Conservation (phyloP, 768 basidiomycete species). For the Suillus bovinus region DNA sequence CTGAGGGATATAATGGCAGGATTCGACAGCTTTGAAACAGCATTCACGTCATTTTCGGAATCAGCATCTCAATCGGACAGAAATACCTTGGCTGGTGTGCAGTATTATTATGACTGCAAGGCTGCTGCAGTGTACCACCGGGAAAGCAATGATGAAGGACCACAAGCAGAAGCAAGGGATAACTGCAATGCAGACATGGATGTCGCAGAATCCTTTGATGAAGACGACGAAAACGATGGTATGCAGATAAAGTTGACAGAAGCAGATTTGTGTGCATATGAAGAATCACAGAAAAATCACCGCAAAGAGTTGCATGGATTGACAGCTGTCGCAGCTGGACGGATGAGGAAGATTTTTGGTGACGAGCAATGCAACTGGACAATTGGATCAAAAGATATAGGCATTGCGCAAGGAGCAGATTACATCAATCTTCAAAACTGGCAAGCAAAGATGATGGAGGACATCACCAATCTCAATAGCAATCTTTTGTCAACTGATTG, state of each 20-base stretch:
- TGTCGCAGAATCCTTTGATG: too few relatives aligned
- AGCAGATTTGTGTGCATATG: not conserved
- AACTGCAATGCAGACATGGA: too few relatives aligned
- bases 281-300: not conserved
- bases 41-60: constrained; percentile 21
- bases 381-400: too few relatives aligned
- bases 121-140: not conserved
- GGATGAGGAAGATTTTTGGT: not conserved
- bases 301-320: not conserved
- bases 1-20: constrained; percentile 28
- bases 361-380: too few relatives aligned
- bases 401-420: too few relatives aligned
- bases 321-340: not conserved
- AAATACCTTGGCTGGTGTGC: constrained; percentile 28
- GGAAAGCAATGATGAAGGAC: too few relatives aligned
- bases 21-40: constrained; percentile 4
- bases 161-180: too few relatives aligned
- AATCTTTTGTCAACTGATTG: too few relatives aligned
- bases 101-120: constrained; percentile 34
- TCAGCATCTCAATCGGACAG: not conserved
- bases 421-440: too few relatives aligned
- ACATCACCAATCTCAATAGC: too few relatives aligned
- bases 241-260: not conserved
- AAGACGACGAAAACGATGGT: not conserved
- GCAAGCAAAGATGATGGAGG: too few relatives aligned